Evolutionary conservation across 2,329 filamentous ascomycete species (phyloP).

Genomic region (Myriosclerotinia duriaeana): DNA sequence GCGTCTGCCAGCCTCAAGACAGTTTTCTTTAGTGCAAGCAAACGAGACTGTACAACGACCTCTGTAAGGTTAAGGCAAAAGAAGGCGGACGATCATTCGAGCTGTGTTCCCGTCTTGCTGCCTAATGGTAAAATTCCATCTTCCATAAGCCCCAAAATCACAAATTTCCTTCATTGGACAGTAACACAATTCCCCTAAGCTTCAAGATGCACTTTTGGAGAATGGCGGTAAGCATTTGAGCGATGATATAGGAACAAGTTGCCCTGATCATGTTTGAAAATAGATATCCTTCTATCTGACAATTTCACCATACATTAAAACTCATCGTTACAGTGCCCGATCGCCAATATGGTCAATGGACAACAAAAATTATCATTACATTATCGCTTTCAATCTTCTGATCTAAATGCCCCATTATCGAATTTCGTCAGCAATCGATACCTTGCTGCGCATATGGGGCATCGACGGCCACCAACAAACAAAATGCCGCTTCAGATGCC

Average conservation of each 20-base stretch:
- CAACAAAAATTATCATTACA: not conserved
- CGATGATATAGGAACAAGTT: constrained; percentile 25
- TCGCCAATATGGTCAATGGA: not conserved
- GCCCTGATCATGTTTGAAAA: constrained; percentile 15
- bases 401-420: not conserved
- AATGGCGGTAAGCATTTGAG: constrained; percentile 8
- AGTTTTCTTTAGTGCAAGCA: constrained; percentile 3
- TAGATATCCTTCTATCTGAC: constrained; percentile 15
- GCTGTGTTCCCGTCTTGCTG: constrained; percentile 10
- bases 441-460: constrained; percentile 23
- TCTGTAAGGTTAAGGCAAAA: not conserved
- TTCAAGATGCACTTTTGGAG: not conserved
- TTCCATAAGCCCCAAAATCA: not conserved
- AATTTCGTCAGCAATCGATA: not conserved
- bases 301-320: not conserved
- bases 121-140: constrained; percentile 10
- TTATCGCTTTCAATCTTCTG: not conserved
- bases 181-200: not conserved
- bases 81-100: constrained; percentile 5
- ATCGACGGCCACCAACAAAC: not conserved
- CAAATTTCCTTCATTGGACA: not conserved
- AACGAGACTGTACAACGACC: not conserved
- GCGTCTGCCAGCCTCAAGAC: constrained; percentile 5
- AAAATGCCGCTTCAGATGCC: constrained; percentile 14
- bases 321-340: not conserved